Percentiles rank a stretch among this genome's conserved stretches.
Conservation (phyloP, 306 rosid genomes). For the Vigna trinervia region DNA sequence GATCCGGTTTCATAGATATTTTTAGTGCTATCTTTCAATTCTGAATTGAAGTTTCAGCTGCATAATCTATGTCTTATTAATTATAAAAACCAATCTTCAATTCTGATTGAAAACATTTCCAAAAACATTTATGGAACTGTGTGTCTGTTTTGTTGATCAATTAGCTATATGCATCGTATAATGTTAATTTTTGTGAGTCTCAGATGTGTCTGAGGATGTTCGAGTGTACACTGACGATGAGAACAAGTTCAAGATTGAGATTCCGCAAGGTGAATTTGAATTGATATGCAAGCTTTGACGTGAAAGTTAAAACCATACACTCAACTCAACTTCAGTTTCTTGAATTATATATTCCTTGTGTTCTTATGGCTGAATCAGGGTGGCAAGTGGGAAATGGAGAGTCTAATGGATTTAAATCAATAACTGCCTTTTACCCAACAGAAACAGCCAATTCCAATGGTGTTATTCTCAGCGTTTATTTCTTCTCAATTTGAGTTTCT, state of each 20-base stretch:
- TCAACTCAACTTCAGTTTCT: slow-evolving; percentile 24
- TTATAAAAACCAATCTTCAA: not conserved
- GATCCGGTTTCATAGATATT: not conserved
- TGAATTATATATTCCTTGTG: slow-evolving; percentile 4
- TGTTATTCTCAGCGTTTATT: slow-evolving; percentile 31
- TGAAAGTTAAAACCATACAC: not conserved
- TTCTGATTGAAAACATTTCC: not conserved
- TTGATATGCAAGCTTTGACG: slow-evolving; percentile 20
- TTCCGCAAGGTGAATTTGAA: slow-evolving; percentile 79
- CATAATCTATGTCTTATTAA: not conserved
- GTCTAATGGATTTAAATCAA: slow-evolving; percentile 78
- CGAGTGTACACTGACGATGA: slow-evolving; percentile 70
- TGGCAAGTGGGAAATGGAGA: slow-evolving; percentile 89
- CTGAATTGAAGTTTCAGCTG: not conserved
- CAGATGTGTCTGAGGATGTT: slow-evolving; percentile 64
- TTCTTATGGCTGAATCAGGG: slow-evolving; percentile 43
- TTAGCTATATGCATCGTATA: not conserved
- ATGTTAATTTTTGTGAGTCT: not conserved
- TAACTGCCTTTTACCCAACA: slow-evolving; percentile 86
- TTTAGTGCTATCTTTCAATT: not conserved
- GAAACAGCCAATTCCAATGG: slow-evolving; percentile 70
- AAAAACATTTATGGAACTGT: not conserved
- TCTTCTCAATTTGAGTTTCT: slow-evolving; percentile 21
- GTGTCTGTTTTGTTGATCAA: not conserved
- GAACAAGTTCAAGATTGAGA: slow-evolving; percentile 76